A percentile compares a stretch with the other conserved stretches of the same genome.
Evolutionary conservation across 2,329 filamentous ascomycete species (phyloP).

Genomic region (Exophiala calicioides): DNA sequence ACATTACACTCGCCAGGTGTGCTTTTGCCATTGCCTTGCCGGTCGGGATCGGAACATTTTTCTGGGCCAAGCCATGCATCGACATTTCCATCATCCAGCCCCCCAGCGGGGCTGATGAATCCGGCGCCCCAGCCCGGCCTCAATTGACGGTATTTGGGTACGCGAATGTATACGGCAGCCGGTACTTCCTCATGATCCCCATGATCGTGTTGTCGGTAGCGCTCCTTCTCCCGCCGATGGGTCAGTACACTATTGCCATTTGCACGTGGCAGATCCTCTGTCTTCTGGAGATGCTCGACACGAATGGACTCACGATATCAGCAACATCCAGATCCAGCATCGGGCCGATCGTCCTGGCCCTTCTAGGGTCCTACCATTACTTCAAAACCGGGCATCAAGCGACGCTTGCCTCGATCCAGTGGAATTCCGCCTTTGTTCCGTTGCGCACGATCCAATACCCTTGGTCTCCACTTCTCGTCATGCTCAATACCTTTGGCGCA

Average conservation of each 20-base stretch:
- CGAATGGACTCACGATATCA: constrained; percentile 62
- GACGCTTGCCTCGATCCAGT: constrained; percentile 82
- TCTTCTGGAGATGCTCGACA: constrained; percentile 64
- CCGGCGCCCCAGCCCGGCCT: constrained; percentile 35
- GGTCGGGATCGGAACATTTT: constrained; percentile 80
- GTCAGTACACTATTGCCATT: constrained; percentile 77
- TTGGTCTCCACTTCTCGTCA: constrained; percentile 79
- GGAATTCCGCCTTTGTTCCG: constrained; percentile 93
- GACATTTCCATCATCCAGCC: constrained; percentile 59
- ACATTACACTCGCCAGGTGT: constrained; percentile 76
- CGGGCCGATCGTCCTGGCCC: constrained; percentile 77
- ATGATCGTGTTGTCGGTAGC: constrained; percentile 77
- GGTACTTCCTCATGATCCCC: constrained; percentile 80
- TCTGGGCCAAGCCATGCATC: constrained; percentile 82
- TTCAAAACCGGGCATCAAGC: constrained; percentile 99
- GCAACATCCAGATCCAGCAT: constrained; percentile 47
- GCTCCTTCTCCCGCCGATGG: constrained; percentile 92
- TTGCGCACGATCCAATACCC: constrained; percentile 73
- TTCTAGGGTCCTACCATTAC: constrained; percentile 92
- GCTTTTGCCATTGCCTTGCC: constrained; percentile 77
- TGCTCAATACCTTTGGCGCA: constrained; percentile 83
- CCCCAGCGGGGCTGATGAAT: constrained; percentile 45
- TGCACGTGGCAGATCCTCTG: constrained; percentile 88
- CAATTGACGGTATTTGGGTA: constrained; percentile 82
- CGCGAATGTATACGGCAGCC: constrained; percentile 86